These are phyloP conservation scores for Chloris gayana DNA, from an alignment of 176 grass and related monocot genomes.

Conservation along the genomic window DNA sequence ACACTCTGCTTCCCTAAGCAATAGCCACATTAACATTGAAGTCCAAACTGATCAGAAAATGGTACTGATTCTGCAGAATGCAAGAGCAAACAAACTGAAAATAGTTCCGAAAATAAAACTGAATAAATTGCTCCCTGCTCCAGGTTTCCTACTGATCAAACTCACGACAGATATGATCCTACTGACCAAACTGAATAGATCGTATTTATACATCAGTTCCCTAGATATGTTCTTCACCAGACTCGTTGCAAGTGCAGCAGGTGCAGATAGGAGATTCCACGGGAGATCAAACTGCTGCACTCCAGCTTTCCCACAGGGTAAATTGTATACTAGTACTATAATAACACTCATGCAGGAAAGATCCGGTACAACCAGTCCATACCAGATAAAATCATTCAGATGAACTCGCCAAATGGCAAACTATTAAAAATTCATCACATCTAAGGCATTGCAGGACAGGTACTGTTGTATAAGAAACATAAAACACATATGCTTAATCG, in stretches of 20 bases:
- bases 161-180: no score
- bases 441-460: not conserved
- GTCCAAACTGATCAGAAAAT: not conserved
- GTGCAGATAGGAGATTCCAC: not conserved
- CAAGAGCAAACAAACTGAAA: constrained; percentile 14
- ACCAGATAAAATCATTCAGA: not conserved
- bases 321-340: no score
- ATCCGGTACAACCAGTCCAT: not conserved
- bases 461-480: not conserved
- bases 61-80: constrained; percentile 29
- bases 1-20: not conserved
- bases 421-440: not conserved
- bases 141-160: no score
- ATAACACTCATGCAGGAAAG: not conserved
- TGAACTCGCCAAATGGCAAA: not conserved
- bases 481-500: not conserved
- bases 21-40: not conserved
- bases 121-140: no score
- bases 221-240: not conserved
- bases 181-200: not conserved
- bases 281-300: not conserved
- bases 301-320: not conserved
- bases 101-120: no score
- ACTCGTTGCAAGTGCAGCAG: no score
- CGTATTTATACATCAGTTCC: not conserved